These are phyloP conservation scores for Scytalidium lignicola DNA, from an alignment of 2,329 filamentous ascomycete species.

Conservation along the genomic window DNA sequence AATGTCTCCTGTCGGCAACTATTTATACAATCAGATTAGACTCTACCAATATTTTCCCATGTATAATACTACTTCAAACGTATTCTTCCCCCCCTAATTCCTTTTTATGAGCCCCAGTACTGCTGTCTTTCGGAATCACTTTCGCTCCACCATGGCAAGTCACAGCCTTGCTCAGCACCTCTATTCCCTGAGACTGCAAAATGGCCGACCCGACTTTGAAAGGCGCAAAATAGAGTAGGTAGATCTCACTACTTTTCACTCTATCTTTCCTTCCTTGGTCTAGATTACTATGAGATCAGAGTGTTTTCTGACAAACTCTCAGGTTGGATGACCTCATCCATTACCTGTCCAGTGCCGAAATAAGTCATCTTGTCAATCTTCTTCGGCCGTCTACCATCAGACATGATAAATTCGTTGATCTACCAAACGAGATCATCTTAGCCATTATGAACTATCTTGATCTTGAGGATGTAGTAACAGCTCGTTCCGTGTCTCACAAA, in stretches of 20 bases:
- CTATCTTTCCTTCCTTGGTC: neutral
- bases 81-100: neutral
- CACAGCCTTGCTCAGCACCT: conserved; percentile 5
- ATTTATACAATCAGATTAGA: too few relatives aligned
- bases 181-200: conserved; percentile 8
- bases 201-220: conserved; percentile 10
- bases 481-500: conserved; percentile 14
- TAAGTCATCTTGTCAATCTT: conserved; percentile 3
- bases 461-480: conserved; percentile 17
- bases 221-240: conserved; percentile 15
- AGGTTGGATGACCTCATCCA: conserved; percentile 15
- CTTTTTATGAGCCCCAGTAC: neutral
- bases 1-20: too few relatives aligned
- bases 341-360: conserved; percentile 11
- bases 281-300: neutral
- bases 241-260: conserved; percentile 1
- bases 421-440: conserved; percentile 18
- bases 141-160: neutral
- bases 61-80: too few relatives aligned
- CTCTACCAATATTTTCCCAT: too few relatives aligned
- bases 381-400: conserved; percentile 8
- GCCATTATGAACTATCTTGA: conserved; percentile 14
- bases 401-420: conserved; percentile 8
- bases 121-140: too few relatives aligned
- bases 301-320: conserved; percentile 2